phyloP scores from a whole-genome alignment of 2,329 filamentous ascomycete species.

The Phyllachora maydis region DNA sequence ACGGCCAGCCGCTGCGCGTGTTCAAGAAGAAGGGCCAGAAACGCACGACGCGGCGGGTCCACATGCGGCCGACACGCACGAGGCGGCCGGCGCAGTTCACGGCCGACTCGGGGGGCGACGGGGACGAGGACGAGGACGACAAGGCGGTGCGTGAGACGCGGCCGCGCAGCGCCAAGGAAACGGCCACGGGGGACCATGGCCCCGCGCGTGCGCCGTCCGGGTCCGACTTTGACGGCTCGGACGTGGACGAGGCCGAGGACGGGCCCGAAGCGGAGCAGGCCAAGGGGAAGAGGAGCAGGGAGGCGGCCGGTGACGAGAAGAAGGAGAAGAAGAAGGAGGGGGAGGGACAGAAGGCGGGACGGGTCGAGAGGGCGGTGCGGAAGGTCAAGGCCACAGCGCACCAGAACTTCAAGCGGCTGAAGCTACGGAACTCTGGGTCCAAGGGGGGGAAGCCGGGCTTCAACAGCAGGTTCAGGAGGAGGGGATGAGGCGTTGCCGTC shows the following conservation, averaged over 20 bases:
- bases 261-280: slow-evolving; percentile 7
- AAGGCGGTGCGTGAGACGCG: no score
- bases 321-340: slow-evolving; percentile 12
- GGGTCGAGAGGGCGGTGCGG: slow-evolving; percentile 27
- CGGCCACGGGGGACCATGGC: no score
- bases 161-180: no score
- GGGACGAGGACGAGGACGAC: slow-evolving; percentile 8
- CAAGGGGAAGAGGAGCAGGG: slow-evolving; percentile 10
- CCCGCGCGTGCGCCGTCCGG: no score
- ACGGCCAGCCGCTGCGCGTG: slow-evolving; percentile 36
- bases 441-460: slow-evolving; percentile 34
- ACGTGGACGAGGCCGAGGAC: slow-evolving; percentile 13
- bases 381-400: slow-evolving; percentile 46
- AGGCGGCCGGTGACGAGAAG: slow-evolving; percentile 3
- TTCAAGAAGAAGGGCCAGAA: slow-evolving; percentile 79
- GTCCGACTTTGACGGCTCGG: slow-evolving; percentile 16
- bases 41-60: slow-evolving; percentile 49
- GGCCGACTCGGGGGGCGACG: slow-evolving; percentile 11
- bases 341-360: no score
- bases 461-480: slow-evolving; percentile 36
- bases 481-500: slow-evolving; percentile 10
- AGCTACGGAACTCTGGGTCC: slow-evolving; percentile 38
- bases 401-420: slow-evolving; percentile 45
- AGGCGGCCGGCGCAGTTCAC: slow-evolving; percentile 21
- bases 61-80: slow-evolving; percentile 32